Base-by-base conservation (phyloP, 164 flowering plant genomes). In the Sextonia rubra region DNA sequence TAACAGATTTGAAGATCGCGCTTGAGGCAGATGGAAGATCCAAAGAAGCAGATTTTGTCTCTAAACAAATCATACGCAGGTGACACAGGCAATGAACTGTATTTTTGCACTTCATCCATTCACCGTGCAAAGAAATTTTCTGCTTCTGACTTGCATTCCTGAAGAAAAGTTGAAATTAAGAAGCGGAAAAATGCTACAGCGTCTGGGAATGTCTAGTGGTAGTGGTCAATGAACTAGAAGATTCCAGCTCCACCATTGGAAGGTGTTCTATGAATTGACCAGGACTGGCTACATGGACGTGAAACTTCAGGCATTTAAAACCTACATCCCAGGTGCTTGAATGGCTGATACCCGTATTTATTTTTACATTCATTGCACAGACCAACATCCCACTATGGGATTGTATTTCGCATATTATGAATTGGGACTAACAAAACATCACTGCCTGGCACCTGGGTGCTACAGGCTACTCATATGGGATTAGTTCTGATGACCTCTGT, bases 1-100 rank as follows among this genome's bases (percentile, higher is more conserved):
- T 82, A 22, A 83, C 78, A 47, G 83, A 80, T 25, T 65, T 88
- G 75, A 79, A 75, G 70, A 64, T 32, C 66, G 77, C 83, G 30
- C 81, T 89, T 14, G 85, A 84, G 77, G 80, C 79, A 62, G 82
- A 69, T 18, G 90, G 90, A 32, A 86, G 63, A 74, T 47, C 63
- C 47, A 76, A 76, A 23, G 96, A 92, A 73, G 92, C 88, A 72
- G 80, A 82, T 30, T 91, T 89, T 87, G 83, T 92, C 47, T 68
- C 75, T 4, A 87, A 85, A 77, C 2, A 20, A 37, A 66, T n/a
- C 49, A 66, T 47, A 49, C 26, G 26, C 25, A 29, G 23, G 49
- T 37, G 44, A 20, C 52, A 44, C 7, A 18, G 3, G 69, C 23
- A 23, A 47, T 66, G 24, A 66, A 14, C 12, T 15, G 26, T 23